Base-by-base conservation (phyloP, 2,329 filamentous ascomycete species). In the Didymella segeticola region DNA sequence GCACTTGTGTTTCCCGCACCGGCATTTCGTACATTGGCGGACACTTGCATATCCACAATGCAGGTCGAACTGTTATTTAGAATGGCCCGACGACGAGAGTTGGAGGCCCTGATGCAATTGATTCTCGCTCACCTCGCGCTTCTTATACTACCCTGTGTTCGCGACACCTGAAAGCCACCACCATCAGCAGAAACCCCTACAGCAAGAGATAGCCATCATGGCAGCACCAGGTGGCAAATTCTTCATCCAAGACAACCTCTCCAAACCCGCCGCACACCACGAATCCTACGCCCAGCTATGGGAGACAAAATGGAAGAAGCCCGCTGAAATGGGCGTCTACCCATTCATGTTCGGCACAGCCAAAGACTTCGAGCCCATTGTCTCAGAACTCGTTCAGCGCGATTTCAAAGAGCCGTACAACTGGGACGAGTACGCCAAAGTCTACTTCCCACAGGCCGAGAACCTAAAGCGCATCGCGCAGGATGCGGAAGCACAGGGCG, bases 291-390 rank as follows among this genome's bases (percentile, higher is more conserved):
- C 76, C 56, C 70, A 78, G 60, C 67, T 81, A 23, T 92, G 89
- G 89, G 86, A 90, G 75, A 89, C 86, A 6, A 90, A 90, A 74
- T 92, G 89, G 89, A 86, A 86, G 73, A 78, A 82, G 61, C 86
- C 86, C 5, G 86, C 87, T 3, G 47, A 72, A 29, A 86, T 86
- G 75, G 81, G 85, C 51, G 79, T 91, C 8, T 89, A 90, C 63
- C 87, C 87, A 0, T 92, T 92, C 79, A 89, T 91, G 78, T 89
- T 91, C 73, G 85, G 86, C 42, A 77, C 80, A 4, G 82, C 83
- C 53, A 79, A 85, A 52, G 89, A 92, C 73, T 91, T 92, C 67
- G 81, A 83, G 62, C 87, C 87, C 15, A 80, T 92, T 26, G 89
- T 90, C 43, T 70, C 82, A n/a, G 76, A 83, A 49, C 76, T 92